Evolutionary conservation across 2,329 filamentous ascomycete genomes (phyloP), one percentile per base, ranked within the genome.

Genomic region (Hirsutella thompsonii): DNA sequence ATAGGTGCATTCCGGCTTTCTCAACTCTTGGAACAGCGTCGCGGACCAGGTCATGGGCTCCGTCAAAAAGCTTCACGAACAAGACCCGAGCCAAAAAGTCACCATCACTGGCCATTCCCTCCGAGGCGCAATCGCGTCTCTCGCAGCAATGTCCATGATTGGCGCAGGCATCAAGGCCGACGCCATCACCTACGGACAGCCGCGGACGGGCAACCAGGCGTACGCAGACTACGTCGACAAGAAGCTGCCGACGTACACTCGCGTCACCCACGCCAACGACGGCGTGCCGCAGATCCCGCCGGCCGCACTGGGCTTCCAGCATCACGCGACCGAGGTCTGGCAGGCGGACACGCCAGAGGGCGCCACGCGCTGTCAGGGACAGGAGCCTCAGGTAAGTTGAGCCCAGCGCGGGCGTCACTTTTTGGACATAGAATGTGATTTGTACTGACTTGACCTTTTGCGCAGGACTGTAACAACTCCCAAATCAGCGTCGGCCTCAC

Each of bases 281-380:
- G 71, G 75, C 1, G 71, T 83, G 2, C 76, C 80, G 0, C 68
- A 73, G 26, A 62, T 83, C 32, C 79, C 79, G 3, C 68, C 74
- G 5, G 54, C 70, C 36, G 23, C 68, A 16, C 50, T 77, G 40
- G 69, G 69, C 32, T 83, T 73, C 60, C 58, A 65, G 21, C 79
- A 82, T 54, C 69, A 74, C 16, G 70, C 62, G 20, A 76, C 78
- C 0, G 80, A 83, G 60, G 80, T 76, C 57, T 81, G 70, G 63
- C 61, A 41, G 26, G 13, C 26, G 29, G 28, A 36, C 14, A 19
- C 8, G n/a, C 8, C 30, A 5, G 23, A 37, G 11, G 21, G 19
- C 21, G 38, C 40, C 14, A 19, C 34, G 16, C 14, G 38, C 20
- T 42, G 40, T 20, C 10, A 40, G 16, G 38, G 38, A 8, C 30